Percentiles rank a stretch among this genome's conserved stretches.
phyloP scores from a whole-genome alignment of 257 asterid species.

The Solanum clarkiae region DNA sequence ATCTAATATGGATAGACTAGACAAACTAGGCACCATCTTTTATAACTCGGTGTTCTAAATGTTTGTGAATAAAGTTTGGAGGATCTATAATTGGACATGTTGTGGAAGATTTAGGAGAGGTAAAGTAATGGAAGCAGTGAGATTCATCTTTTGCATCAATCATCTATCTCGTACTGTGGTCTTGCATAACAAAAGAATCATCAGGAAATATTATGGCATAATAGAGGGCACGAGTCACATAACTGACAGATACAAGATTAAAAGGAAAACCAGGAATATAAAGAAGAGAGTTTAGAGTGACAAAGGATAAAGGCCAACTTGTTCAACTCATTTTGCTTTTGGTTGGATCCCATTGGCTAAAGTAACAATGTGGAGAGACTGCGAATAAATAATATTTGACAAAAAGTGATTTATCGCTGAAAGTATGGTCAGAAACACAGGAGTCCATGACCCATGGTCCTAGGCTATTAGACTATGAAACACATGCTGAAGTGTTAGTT shows the following conservation, averaged over 20 bases:
- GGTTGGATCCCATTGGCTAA: not conserved
- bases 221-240: not conserved
- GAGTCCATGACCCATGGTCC: not conserved
- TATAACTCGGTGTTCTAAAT: not conserved
- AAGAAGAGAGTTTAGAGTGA: not conserved
- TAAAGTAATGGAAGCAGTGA: not conserved
- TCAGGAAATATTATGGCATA: not conserved
- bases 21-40: not conserved
- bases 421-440: not conserved
- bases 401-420: not conserved
- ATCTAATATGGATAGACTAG: not conserved
- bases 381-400: not conserved
- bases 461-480: not conserved
- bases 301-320: not conserved
- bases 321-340: not conserved
- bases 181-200: not conserved
- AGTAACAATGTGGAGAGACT: not conserved
- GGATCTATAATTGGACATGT: not conserved
- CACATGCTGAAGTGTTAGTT: not conserved
- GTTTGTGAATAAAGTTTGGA: not conserved
- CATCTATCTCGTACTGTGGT: not conserved
- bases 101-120: not conserved
- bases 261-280: not conserved
- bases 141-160: not conserved
- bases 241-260: not conserved